Base-by-base conservation (phyloP, 2,329 filamentous ascomycete species). In the Chaetomium sp. region DNA sequence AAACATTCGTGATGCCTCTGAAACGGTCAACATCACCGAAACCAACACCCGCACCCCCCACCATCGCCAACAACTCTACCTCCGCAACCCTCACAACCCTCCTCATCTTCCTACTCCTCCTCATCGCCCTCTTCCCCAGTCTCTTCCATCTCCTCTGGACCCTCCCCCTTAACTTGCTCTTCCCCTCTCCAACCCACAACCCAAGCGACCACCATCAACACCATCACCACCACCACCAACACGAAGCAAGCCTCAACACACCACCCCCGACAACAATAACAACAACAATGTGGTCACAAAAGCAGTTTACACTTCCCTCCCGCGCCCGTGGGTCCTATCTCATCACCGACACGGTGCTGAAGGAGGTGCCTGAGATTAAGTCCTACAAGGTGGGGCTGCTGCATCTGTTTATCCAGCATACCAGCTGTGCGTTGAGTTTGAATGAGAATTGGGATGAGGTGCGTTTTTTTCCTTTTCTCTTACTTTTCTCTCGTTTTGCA, bases 351-450 rank as follows among this genome's bases (percentile, higher is more conserved):
- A 77, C 86, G 52, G 80, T 97, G 54, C 64, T 83, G 33, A 75
- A 78, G 49, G 76, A 84, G 57, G 74, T 97, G 0, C 91, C 92
- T 4, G 91, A 96, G 72, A 81, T 97, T 61, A 78, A 79, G 57
- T 71, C 82, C 62, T 96, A 95, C 80, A 92, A 92, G 70, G 82
- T 94, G 64, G 91, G 91, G 45, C 74, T 95, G 58, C 75, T 97
- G 60, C 85, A 96, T 70, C 79, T 99, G 47, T 99, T 97, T 71
- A 80, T 97, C 53, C 92, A 99, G 74, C 94, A 99, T 74, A 99
- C 94, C 5, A 90, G 85, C 67, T 96, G 91, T 72, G 94, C 88
- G 10, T 79, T 99, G 52, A 89, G 84, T 58, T 75, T 99, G 65
- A 99, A 99, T 69, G 94, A 99, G 79, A 97, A 97, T 74, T 86